Percentiles rank a stretch among this genome's conserved stretches.
Conservation (phyloP, 129 eudicot species). For the Helichrysum umbraculigerum region DNA sequence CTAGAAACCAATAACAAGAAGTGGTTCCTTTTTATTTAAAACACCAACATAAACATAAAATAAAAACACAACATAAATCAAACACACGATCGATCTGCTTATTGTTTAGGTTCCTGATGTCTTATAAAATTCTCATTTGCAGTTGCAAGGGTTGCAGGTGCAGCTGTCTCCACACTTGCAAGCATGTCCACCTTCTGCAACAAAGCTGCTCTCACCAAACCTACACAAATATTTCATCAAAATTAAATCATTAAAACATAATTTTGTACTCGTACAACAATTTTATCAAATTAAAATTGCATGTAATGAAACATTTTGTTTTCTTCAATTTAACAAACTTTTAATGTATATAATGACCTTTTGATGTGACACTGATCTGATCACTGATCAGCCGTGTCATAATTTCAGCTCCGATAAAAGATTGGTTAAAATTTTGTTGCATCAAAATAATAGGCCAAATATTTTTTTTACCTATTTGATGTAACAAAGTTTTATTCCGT, state of each 20-base stretch:
- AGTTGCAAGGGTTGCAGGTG: slow-evolving; percentile 38
- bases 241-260: not conserved
- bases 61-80: slow-evolving; percentile 13
- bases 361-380: too few relatives aligned
- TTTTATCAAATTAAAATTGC: too few relatives aligned
- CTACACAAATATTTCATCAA: slow-evolving; percentile 23
- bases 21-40: slow-evolving; percentile 29
- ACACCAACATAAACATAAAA: slow-evolving; percentile 24
- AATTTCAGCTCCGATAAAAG: not conserved
- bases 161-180: slow-evolving; percentile 70
- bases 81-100: slow-evolving; percentile 17
- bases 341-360: too few relatives aligned
- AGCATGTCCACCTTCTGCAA: slow-evolving; percentile 46
- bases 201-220: slow-evolving; percentile 42
- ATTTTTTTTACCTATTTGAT: not conserved
- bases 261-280: too few relatives aligned
- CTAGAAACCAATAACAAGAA: not conserved
- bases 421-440: not conserved
- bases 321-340: too few relatives aligned
- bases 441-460: not conserved
- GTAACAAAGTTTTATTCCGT: not conserved
- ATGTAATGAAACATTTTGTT: too few relatives aligned
- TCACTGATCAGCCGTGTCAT: not conserved
- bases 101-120: slow-evolving; percentile 3
- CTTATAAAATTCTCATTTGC: slow-evolving; percentile 25